Evolutionary conservation across 768 basidiomycete species (phyloP), one percentile per base, ranked within the genome.

Genomic region (Termitomyces sp.): DNA sequence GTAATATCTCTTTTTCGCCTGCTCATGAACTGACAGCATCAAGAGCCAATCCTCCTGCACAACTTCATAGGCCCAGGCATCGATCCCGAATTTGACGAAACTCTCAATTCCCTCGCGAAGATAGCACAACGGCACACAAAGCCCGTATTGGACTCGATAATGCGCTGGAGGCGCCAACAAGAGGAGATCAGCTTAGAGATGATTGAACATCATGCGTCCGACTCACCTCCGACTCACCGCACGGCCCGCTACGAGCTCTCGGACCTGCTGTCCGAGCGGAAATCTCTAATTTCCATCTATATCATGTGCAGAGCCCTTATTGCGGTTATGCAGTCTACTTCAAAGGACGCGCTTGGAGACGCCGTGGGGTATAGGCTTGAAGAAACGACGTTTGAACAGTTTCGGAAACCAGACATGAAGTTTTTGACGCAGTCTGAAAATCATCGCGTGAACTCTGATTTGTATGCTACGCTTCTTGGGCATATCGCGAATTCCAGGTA

Each of bases 241-340:
- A 60, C 61, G 32, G 57, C 72, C 24, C 78, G 81, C 20, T 61
- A 74, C 44, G 85, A 87, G 57, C 71, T 79, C 18, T 73, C 79
- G 0, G 72, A 70, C 32, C 66, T 84, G n/a, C 70, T 87, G 46
- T 80, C 78, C 56, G 90, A 90, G 68, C 85, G 88, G 32, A 86
- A 87, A 68, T 83, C 84, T n/a, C 78, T 95, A 4, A 88, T 92
- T 6, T 85, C 92, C 0, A 88, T 90, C 40, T 96, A 94, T 68
- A 84, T 98, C 66, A 88, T 93, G 85, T 94, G 92, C 66, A 84
- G 94, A 52, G 87, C 90, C 4, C 78, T 96, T 20, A 86, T 93
- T 28, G 85, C 83, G 2, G 83, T 94, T 13, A 80, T 95, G 55
- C 82, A 86, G 40, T 76, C 81, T 18, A 78, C 91, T 28, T 78